phyloP scores from a whole-genome alignment of 2,329 filamentous ascomycete genomes.

The Hymenoscyphus occultus region DNA sequence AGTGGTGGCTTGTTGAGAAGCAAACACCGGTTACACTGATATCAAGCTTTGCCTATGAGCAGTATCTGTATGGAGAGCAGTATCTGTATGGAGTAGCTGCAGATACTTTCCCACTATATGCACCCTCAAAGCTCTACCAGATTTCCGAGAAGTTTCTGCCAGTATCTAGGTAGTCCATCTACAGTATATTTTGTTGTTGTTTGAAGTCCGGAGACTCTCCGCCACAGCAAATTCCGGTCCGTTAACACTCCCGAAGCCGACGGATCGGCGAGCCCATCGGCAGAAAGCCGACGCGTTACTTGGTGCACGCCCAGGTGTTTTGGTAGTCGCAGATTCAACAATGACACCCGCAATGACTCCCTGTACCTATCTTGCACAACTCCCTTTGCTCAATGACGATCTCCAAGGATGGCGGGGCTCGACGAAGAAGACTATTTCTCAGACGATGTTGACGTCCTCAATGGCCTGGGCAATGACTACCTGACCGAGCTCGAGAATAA shows the following conservation, averaged over 20 bases:
- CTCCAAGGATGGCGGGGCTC: constrained; percentile 39
- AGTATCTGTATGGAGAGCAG: background rate
- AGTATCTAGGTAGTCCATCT: background rate
- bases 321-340: background rate
- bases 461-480: constrained; percentile 55
- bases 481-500: constrained; percentile 62
- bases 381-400: constrained; percentile 31
- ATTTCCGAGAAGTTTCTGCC: background rate
- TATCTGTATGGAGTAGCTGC: background rate
- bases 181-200: background rate
- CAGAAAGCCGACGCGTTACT: background rate
- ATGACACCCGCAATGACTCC: background rate
- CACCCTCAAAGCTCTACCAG: background rate
- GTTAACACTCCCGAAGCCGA: background rate
- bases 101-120: background rate
- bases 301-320: background rate
- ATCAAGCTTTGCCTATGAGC: background rate
- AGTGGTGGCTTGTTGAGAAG: background rate
- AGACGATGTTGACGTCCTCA: constrained; percentile 55
- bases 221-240: background rate
- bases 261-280: background rate
- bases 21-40: background rate
- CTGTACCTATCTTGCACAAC: background rate
- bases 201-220: background rate
- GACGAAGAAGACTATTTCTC: constrained; percentile 56